Percentiles rank a stretch among this genome's conserved stretches.
Conservation (phyloP, 768 basidiomycete genomes). For the Boletus reticuloceps region DNA sequence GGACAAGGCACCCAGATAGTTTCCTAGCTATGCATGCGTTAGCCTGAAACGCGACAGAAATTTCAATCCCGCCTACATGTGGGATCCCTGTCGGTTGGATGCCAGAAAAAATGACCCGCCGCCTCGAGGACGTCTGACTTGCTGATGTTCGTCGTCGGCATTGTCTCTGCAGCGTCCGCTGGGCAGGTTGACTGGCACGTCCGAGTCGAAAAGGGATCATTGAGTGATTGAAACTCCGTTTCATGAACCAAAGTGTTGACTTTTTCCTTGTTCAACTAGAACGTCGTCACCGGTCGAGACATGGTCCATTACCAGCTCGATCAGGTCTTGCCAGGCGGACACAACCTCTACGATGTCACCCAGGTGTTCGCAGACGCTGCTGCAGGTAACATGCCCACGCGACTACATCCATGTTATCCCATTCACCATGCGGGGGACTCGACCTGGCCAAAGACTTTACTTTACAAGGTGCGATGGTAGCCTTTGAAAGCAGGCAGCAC, state of each 20-base stretch:
- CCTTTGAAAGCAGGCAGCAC: constrained; percentile 39
- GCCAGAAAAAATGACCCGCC: constrained; percentile 73
- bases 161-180: constrained; percentile 1
- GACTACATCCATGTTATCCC: no score
- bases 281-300: no score
- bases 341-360: no score
- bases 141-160: constrained; percentile 1
- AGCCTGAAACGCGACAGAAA: neutral
- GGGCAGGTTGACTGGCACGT: constrained; percentile 2
- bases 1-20: constrained; percentile 85
- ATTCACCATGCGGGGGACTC: no score
- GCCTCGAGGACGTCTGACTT: neutral
- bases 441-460: no score
- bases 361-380: no score
- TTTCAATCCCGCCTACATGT: constrained; percentile 53
- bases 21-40: constrained; percentile 65
- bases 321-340: no score
- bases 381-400: no score
- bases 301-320: no score
- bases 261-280: no score
- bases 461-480: no score
- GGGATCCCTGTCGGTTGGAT: constrained; percentile 93
- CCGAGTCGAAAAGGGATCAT: constrained; percentile 15
- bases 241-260: constrained; percentile 1
- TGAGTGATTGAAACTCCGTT: constrained; percentile 29